Evolutionary conservation across 768 basidiomycete genomes (phyloP).

Genomic region (Suillus clintonianus): DNA sequence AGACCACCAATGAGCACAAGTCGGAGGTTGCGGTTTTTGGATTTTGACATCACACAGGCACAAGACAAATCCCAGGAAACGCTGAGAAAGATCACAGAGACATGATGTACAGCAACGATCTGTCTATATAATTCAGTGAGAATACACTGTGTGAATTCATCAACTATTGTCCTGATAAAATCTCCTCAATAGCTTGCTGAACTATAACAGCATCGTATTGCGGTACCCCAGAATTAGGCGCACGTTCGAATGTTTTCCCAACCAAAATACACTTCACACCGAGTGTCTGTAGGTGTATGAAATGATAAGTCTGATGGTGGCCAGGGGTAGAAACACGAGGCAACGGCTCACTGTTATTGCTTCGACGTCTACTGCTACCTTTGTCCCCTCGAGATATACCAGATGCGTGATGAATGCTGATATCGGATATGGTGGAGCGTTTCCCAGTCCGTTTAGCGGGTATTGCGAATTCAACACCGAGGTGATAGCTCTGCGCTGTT

Average conservation of each 20-base stretch:
- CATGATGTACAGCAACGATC: background rate
- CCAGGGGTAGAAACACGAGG: background rate
- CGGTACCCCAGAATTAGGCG: slow-evolving; percentile 24
- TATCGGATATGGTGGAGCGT: slow-evolving; percentile 64
- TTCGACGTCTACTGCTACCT: slow-evolving; percentile 61
- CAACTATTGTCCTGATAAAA: slow-evolving; percentile 16
- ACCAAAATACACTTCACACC: slow-evolving; percentile 64
- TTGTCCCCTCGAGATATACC: slow-evolving; percentile 68
- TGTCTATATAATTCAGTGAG: background rate
- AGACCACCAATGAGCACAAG: background rate
- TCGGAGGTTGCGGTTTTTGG: background rate
- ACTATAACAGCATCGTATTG: slow-evolving; percentile 51
- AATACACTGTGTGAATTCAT: background rate
- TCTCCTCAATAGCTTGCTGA: slow-evolving; percentile 40
- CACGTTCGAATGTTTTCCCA: slow-evolving; percentile 24
- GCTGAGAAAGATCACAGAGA: background rate
- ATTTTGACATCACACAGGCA: background rate
- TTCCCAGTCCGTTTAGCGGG: slow-evolving; percentile 56
- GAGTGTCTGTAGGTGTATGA: slow-evolving; percentile 40
- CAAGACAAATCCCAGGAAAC: background rate
- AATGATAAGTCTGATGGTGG: slow-evolving; percentile 5
- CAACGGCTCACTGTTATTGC: slow-evolving; percentile 57
- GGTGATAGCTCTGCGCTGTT: slow-evolving; percentile 56
- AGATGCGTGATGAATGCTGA: slow-evolving; percentile 87
- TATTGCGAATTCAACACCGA: slow-evolving; percentile 69